These are phyloP conservation scores for Solanum ossicruentum DNA, from an alignment of 257 asterid species.

Conservation along the genomic window DNA sequence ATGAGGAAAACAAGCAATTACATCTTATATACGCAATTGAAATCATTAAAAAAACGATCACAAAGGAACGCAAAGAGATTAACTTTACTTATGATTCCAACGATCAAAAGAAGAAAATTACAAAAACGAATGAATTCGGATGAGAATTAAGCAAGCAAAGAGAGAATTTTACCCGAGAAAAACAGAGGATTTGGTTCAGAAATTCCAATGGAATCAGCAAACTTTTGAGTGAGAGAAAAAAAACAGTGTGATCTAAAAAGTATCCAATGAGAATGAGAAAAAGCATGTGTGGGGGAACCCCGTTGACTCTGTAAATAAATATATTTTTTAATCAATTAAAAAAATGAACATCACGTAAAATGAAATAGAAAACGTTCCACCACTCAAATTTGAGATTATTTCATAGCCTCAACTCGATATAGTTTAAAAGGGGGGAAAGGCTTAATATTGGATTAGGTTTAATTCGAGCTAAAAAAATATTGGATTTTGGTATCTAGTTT, in stretches of 20 bases:
- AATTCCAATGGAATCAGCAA: background rate
- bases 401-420: too few species aligned
- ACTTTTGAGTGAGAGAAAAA: background rate
- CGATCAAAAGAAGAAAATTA: background rate
- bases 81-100: background rate
- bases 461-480: too few species aligned
- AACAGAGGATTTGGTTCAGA: background rate
- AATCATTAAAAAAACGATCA: background rate
- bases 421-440: too few species aligned
- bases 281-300: too few species aligned
- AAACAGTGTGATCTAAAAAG: background rate
- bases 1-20: background rate
- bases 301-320: too few species aligned
- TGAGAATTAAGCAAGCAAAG: background rate
- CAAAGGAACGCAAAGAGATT: background rate
- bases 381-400: too few species aligned
- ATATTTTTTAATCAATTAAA: too few species aligned
- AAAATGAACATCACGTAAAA: too few species aligned
- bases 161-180: background rate
- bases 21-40: background rate
- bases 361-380: too few species aligned
- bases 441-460: too few species aligned
- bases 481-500: too few species aligned
- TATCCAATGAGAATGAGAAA: background rate
- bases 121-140: background rate